Evolutionary conservation across 1,139 yeast genomes (phyloP), one percentile per base, ranked within the genome.

Genomic region (Komagataea norvegica): DNA sequence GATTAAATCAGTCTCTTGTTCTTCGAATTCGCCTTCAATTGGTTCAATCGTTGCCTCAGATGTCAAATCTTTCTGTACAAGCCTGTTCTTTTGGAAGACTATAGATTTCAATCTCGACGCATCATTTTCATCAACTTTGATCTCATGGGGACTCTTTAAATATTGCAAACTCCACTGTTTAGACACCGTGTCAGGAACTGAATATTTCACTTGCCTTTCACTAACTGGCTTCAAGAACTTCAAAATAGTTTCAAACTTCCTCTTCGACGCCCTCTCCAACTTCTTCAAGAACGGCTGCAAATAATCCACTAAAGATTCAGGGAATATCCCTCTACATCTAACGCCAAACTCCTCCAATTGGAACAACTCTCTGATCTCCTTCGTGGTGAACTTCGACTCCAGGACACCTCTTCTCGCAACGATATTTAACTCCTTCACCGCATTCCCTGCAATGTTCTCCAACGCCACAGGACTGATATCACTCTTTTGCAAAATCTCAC

Each of bases 301-400:
- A 1, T 61, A 62, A 2, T 61, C 67, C 30, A 79, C 57, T 18
- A 72, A 55, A 14, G 64, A 65, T 5, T 63, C 60, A 0, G 68
- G 70, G 17, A 23, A 18, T 18, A 80, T 60, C 2, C 87, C 83
- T 2, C 58, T 54, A 54, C 88, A 84, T 28, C 56, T 59, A 3
- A 76, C 70, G 1, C 77, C 79, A 26, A 67, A 68, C 3, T 72
- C 64, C 29, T 67, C 70, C 42, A 88, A 65, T 42, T 79, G 82
- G 51, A 89, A 65, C 31, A 91, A 65, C 55, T 91, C 98, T 49
- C 97, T 70, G 15, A 91, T 69, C 59, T 91, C 99, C 56, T 88
- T 91, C 51, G 87, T 89, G 3, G 97, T 83, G 59, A 89, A 91
- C 14, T 96, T 94, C 30, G 94, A 81, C 51, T 85, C 83, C 31